A percentile compares a stretch with the other conserved stretches of the same genome.
These are phyloP conservation scores for Mucor irregularis DNA, from an alignment of 371 early-diverging fungal species.

Conservation along the genomic window DNA sequence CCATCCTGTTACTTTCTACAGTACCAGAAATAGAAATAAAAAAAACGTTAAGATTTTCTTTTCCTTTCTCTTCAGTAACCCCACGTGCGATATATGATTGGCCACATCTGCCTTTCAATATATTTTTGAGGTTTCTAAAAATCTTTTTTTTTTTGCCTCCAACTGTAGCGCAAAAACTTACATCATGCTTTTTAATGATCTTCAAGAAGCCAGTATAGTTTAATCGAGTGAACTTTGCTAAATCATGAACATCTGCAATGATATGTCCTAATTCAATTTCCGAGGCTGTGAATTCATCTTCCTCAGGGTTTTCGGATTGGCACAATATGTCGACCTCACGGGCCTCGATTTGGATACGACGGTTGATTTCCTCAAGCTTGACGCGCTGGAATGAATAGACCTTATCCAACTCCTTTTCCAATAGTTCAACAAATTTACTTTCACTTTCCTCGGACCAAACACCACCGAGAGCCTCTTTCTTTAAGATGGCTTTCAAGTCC, in stretches of 20 bases:
- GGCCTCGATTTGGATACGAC: constrained; percentile 77
- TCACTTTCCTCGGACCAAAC: constrained; percentile 78
- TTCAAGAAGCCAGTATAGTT: constrained; percentile 98
- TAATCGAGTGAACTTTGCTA: constrained; percentile 92
- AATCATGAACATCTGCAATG: constrained; percentile 90
- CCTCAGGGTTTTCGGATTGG: constrained; percentile 63
- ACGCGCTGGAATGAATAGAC: constrained; percentile 87
- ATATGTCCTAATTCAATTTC: constrained; percentile 83
- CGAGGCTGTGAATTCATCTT: constrained; percentile 66
- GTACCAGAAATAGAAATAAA: not conserved
- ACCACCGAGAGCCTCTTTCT: constrained; percentile 46
- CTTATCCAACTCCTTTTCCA: constrained; percentile 93
- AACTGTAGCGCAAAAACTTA: constrained; percentile 31
- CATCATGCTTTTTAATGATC: constrained; percentile 98
- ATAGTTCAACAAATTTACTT: constrained; percentile 80
- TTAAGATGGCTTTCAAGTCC: constrained; percentile 79
- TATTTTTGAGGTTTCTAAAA: too few relatives aligned
- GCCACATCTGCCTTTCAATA: constrained; percentile 2
- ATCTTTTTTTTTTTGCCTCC: not conserved
- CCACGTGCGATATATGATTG: constrained; percentile 34
- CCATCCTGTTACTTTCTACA: constrained; percentile 84
- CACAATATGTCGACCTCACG: constrained; percentile 59
- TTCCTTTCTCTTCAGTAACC: not conserved
- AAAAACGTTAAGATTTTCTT: too few relatives aligned
- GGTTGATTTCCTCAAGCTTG: constrained; percentile 88